These are phyloP conservation scores for Alternaria postmessia DNA, from an alignment of 2,329 filamentous ascomycete genomes.

Conservation along the genomic window DNA sequence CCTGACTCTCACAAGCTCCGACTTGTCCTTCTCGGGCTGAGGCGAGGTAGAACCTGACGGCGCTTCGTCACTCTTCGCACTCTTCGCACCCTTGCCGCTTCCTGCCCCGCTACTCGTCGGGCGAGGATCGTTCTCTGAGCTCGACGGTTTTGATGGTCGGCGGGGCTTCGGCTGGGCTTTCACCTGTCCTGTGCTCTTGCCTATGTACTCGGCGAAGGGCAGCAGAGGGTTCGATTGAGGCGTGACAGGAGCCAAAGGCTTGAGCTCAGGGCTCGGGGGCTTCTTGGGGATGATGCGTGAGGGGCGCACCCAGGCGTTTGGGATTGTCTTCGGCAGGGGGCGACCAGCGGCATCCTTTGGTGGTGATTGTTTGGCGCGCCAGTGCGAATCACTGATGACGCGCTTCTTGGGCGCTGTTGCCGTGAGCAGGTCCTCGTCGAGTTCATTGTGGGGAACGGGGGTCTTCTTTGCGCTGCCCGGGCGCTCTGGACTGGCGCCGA, in stretches of 20 bases:
- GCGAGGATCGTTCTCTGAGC: slow-evolving; percentile 43
- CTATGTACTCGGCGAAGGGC: slow-evolving; percentile 36
- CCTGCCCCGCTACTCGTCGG: slow-evolving; percentile 46
- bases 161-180: slow-evolving; percentile 32
- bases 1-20: slow-evolving; percentile 40
- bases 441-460: slow-evolving; percentile 46
- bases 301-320: slow-evolving; percentile 51
- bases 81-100: slow-evolving; percentile 35
- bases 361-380: slow-evolving; percentile 66
- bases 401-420: slow-evolving; percentile 82
- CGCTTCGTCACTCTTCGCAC: slow-evolving; percentile 31
- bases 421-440: slow-evolving; percentile 56
- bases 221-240: slow-evolving; percentile 27
- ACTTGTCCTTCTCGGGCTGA: slow-evolving; percentile 26
- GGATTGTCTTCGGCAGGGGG: slow-evolving; percentile 46
- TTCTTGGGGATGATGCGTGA: slow-evolving; percentile 37
- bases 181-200: slow-evolving; percentile 39
- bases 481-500: slow-evolving; percentile 38
- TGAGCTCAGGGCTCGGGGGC: slow-evolving; percentile 16
- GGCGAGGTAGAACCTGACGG: slow-evolving; percentile 30
- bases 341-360: slow-evolving; percentile 40
- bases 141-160: slow-evolving; percentile 41
- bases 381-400: slow-evolving; percentile 92
- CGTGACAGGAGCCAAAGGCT: slow-evolving; percentile 17
- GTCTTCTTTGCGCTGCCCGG: slow-evolving; percentile 44